phyloP scores from a whole-genome alignment of 2,329 filamentous ascomycete species.

The Penicillium sp. region DNA sequence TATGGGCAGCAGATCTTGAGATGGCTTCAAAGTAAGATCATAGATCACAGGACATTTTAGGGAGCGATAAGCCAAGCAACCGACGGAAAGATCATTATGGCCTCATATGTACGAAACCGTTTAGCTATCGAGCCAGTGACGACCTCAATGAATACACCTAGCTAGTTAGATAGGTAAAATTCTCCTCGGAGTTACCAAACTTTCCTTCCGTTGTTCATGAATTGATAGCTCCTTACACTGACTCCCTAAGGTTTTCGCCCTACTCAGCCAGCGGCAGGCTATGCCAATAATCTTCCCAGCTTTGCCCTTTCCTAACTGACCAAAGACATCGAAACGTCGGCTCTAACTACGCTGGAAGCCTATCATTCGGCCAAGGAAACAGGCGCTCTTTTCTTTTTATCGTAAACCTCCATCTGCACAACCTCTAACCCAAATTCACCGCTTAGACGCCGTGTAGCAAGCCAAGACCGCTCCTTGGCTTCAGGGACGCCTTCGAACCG shows the following conservation, averaged over 20 bases:
- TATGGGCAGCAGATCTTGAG: conserved; percentile 93
- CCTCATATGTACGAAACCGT: too few species aligned
- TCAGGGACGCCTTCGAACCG: not conserved
- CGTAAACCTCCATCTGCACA: not conserved
- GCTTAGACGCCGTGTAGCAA: not conserved
- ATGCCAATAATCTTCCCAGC: not conserved
- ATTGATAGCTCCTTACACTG: too few species aligned
- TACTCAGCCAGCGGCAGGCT: not conserved
- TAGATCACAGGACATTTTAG: too few species aligned
- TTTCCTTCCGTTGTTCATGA: too few species aligned
- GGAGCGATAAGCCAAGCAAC: too few species aligned
- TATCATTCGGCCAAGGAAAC: not conserved
- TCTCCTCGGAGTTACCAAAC: too few species aligned
- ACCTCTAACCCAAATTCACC: not conserved
- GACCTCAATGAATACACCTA: too few species aligned
- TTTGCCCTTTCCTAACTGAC: not conserved
- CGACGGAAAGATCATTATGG: too few species aligned
- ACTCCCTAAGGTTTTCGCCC: too few species aligned
- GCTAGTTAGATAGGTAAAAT: too few species aligned
- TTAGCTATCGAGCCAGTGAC: too few species aligned
- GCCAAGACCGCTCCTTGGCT: not conserved
- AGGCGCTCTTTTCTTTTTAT: not conserved
- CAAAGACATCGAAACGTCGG: not conserved
- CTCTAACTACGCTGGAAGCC: not conserved
- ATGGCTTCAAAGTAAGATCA: conserved; percentile 35